Evolutionary conservation across 2,329 filamentous ascomycete genomes (phyloP).

Genomic region (Endocalyx cinctus): DNA sequence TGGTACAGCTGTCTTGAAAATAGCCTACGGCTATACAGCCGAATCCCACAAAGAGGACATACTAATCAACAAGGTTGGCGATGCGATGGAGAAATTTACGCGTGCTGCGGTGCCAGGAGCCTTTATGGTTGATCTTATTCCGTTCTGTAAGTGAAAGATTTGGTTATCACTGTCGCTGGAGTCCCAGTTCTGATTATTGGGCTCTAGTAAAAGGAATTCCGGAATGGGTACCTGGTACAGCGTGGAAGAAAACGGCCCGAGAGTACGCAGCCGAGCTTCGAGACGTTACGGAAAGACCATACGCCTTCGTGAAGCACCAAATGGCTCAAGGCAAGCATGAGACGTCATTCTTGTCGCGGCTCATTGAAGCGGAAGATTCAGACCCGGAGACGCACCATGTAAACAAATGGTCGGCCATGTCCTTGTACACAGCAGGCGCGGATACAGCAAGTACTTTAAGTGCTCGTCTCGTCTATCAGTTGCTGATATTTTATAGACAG

Average conservation of each 20-base stretch:
- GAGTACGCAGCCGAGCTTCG: conserved; percentile 1
- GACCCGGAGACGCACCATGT: background rate
- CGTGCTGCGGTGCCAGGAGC: background rate
- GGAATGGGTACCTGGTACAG: conserved; percentile 8
- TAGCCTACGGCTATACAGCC: conserved; percentile 5
- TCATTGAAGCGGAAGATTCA: background rate
- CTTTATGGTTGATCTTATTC: background rate
- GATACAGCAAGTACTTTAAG: no score
- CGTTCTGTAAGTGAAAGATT: no score
- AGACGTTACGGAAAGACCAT: conserved; percentile 3
- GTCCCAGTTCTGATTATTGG: no score
- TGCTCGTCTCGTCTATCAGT: no score
- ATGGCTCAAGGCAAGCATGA: conserved; percentile 1
- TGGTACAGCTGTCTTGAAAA: conserved; percentile 20
- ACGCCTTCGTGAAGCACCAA: conserved; percentile 3
- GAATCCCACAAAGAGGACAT: background rate
- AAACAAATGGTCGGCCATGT: conserved; percentile 5
- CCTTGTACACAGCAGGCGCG: conserved; percentile 2
- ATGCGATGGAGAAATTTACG: background rate
- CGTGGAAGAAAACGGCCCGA: conserved; percentile 4
- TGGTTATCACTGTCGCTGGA: no score
- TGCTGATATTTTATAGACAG: no score
- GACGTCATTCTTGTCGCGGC: conserved; percentile 2
- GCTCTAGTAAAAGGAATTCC: conserved; percentile 5
- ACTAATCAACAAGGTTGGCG: background rate